phyloP scores from a whole-genome alignment of 208 protist species.

The Porcisia hertigi region DNA sequence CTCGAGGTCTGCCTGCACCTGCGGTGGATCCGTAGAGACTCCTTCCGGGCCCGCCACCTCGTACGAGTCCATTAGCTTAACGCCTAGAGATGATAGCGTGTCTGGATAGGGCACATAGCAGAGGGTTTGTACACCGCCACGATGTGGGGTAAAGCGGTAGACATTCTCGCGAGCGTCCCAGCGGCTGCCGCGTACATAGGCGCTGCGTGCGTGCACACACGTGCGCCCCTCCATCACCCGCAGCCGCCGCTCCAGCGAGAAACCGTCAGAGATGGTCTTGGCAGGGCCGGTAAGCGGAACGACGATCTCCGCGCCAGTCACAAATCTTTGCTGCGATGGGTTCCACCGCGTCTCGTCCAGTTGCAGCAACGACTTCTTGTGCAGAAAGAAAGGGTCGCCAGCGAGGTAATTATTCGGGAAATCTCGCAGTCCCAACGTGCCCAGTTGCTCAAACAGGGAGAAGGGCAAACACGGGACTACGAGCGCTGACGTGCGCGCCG shows the following conservation, averaged over 20 bases:
- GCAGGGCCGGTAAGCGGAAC: conserved; percentile 43
- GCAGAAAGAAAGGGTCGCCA: conserved; percentile 54
- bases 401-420: conserved; percentile 54
- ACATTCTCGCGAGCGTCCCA: conserved; percentile 50
- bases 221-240: conserved; percentile 71
- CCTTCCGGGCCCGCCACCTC: conserved; percentile 72
- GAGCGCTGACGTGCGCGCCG: conserved; percentile 36
- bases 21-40: conserved; percentile 69
- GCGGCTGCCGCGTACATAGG: conserved; percentile 54
- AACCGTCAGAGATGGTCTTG: conserved; percentile 36
- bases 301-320: conserved; percentile 55
- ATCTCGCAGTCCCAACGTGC: conserved; percentile 31
- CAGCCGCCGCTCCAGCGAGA: conserved; percentile 45
- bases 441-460: conserved; percentile 40
- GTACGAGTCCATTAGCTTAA: conserved; percentile 68
- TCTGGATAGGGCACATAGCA: conserved; percentile 74
- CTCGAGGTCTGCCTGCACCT: conserved; percentile 69
- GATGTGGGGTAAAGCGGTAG: conserved; percentile 67
- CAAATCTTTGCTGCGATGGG: conserved; percentile 30
- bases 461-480: conserved; percentile 67
- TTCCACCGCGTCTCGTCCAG: conserved; percentile 31
- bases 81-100: conserved; percentile 50
- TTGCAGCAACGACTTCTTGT: conserved; percentile 34
- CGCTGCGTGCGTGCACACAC: conserved; percentile 64
- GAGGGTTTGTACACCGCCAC: conserved; percentile 64